Evolutionary conservation across 345 rosid genomes (phyloP), one percentile per base, ranked within the genome.

Genomic region (Cardamine chenopodiifolia): DNA sequence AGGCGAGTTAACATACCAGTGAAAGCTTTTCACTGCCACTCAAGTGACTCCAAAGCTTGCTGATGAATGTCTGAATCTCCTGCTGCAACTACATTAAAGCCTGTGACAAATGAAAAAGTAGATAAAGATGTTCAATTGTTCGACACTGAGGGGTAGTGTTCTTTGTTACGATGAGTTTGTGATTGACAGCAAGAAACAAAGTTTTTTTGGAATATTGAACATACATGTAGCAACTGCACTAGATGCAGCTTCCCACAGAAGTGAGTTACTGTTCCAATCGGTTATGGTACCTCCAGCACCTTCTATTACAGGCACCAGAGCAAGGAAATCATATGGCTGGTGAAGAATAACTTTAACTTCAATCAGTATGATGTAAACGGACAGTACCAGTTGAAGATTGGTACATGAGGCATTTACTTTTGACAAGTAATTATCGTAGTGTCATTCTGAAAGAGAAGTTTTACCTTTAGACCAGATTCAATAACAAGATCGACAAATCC

Each of bases 401-500:
- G 17, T 39, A 48, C 49, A 71, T n/a, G 44, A 57, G 32, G 56
- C 37, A 53, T 64, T 39, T 60, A 5, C 75, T 65, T 15, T 8
- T 50, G 44, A 79, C 12, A 35, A 48, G 18, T 62, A 68, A 14
- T 22, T 19, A 14, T 23, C 20, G 55, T 42, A 26, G 31, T 56
- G 37, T 54, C n/a, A 63, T 35, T 76, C 66, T 25, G 32, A 76
- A 23, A 13, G 26, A 54, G 8, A 55, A 48, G n/a, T 62, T 57
- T 67, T 87, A 95, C 98, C 97, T 85, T 86, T 45, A 95, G 88
- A 71, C 96, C 96, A 7, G 98, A 95, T 78, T 95, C 99, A 12
- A 92, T 76, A 35, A 92, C 99, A 57, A 92, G 96, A 89, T 95
- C 99, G 54, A 95, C 99, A 66, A 62, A 86, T 65, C 99, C 99